A percentile compares a stretch with the other conserved stretches of the same genome.
Evolutionary conservation across 768 basidiomycete genomes (phyloP).

Genomic region (Lactifluus hygrophoroides): DNA sequence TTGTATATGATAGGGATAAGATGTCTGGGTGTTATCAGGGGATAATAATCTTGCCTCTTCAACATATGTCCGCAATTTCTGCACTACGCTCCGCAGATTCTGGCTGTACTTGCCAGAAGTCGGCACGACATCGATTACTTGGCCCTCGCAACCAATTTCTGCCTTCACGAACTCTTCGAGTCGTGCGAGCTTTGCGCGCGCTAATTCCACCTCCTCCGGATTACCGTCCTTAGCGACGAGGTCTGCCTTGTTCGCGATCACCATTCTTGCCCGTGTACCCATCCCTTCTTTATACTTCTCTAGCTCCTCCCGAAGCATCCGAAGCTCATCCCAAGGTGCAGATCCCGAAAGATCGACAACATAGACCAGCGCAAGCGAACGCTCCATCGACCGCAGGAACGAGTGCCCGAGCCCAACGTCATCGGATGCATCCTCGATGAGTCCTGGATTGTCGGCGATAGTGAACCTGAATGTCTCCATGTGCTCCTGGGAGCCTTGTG

Average conservation of each 20-base stretch:
- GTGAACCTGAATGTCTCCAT: constrained; percentile 82
- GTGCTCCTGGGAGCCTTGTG: constrained; percentile 21
- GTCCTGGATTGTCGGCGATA: constrained; percentile 94
- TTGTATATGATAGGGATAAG: neutral
- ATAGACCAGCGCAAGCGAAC: constrained; percentile 82
- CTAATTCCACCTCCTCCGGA: constrained; percentile 39
- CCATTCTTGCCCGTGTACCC: constrained; percentile 65
- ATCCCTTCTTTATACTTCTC: constrained; percentile 76
- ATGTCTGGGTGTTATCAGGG: neutral
- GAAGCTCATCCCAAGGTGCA: constrained; percentile 71
- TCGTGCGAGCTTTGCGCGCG: constrained; percentile 45
- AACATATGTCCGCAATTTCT: constrained; percentile 60
- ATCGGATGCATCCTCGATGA: constrained; percentile 75
- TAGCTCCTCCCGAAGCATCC: constrained; percentile 68
- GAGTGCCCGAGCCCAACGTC: constrained; percentile 91
- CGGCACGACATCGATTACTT: constrained; percentile 61
- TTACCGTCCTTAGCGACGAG: constrained; percentile 43
- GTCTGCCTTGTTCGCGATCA: constrained; percentile 95
- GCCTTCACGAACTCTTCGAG: constrained; percentile 49
- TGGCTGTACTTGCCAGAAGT: constrained; percentile 80
- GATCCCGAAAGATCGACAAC: constrained; percentile 80
- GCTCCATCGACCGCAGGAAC: constrained; percentile 88
- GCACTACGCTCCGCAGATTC: constrained; percentile 66
- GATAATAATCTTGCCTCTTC: constrained; percentile 32
- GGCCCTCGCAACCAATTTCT: constrained; percentile 35